Conservation (phyloP, 345 rosid genomes). For the Populus simonii region DNA sequence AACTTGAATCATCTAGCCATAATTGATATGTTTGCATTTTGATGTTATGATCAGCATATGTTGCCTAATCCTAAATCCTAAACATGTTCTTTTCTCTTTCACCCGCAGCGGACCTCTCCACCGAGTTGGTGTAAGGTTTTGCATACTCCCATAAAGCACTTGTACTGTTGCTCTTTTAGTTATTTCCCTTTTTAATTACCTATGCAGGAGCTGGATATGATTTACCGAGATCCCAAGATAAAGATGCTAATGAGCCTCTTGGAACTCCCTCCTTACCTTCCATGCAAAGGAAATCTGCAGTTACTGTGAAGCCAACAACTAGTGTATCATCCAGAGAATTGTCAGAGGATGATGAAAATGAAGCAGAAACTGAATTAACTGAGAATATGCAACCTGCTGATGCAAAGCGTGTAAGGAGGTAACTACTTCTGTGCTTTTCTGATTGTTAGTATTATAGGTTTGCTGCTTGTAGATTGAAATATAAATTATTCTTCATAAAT, state of each 20-base stretch:
- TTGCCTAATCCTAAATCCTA: not conserved
- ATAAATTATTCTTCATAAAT: not conserved
- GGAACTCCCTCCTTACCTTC: slow-evolving; percentile 34
- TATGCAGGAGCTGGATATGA: slow-evolving; percentile 31
- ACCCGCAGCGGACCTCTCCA: not conserved
- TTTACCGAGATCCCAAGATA: slow-evolving; percentile 30
- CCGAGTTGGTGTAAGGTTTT: not conserved
- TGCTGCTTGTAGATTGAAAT: not conserved
- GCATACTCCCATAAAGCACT: not conserved
- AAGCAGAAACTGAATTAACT: slow-evolving; percentile 30
- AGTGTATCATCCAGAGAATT: slow-evolving; percentile 27
- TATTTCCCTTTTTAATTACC: slow-evolving; percentile 7
- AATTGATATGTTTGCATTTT: not conserved
- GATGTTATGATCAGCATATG: not conserved
- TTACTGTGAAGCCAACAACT: slow-evolving; percentile 6
- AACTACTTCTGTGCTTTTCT: slow-evolving; percentile 2
- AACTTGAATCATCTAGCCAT: not conserved
- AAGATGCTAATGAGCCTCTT: slow-evolving; percentile 31
- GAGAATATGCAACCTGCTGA: slow-evolving; percentile 33
- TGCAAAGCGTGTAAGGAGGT: slow-evolving; percentile 32
- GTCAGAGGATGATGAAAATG: slow-evolving; percentile 32
- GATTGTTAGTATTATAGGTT: not conserved
- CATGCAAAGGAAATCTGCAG: slow-evolving; percentile 33
- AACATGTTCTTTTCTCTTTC: not conserved
- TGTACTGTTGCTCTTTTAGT: not conserved